These are phyloP conservation scores for Senna siamea DNA, from an alignment of 306 rosid species.

Conservation along the genomic window DNA sequence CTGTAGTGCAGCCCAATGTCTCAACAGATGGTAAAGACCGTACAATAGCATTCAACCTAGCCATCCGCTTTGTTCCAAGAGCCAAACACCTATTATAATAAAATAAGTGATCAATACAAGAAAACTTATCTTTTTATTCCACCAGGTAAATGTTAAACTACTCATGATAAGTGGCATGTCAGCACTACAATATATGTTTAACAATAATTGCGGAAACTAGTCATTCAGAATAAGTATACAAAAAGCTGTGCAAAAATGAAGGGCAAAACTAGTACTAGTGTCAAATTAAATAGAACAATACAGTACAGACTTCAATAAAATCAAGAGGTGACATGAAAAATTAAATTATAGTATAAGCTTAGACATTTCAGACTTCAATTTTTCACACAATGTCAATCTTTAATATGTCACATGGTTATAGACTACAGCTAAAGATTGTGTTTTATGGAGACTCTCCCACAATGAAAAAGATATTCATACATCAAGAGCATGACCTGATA, in stretches of 20 bases:
- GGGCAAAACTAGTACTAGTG: not conserved
- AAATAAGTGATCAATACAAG: conserved; percentile 26
- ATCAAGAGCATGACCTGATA: conserved; percentile 18
- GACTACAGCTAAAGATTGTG: too few species aligned
- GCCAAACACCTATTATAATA: conserved; percentile 80
- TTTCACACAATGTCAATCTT: conserved; percentile 12
- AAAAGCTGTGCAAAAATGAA: not conserved
- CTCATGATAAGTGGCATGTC: conserved; percentile 20
- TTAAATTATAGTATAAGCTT: conserved; percentile 5
- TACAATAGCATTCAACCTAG: conserved; percentile 93
- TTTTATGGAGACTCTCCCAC: conserved; percentile 16
- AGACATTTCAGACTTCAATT: not conserved
- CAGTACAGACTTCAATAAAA: conserved; percentile 6
- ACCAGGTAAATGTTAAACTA: not conserved
- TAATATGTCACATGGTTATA: conserved; percentile 5
- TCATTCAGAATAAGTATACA: conserved; percentile 24
- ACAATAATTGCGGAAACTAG: conserved; percentile 5
- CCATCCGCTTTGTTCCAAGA: conserved; percentile 98
- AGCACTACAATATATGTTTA: conserved; percentile 7
- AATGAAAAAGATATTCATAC: conserved; percentile 31
- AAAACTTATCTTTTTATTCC: not conserved
- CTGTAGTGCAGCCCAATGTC: conserved; percentile 98
- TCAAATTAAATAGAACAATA: conserved; percentile 3
- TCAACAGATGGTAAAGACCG: conserved; percentile 94
- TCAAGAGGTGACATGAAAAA: conserved; percentile 11